Base-by-base conservation (phyloP, 75 land plant species). In the Gnetum montanum region DNA sequence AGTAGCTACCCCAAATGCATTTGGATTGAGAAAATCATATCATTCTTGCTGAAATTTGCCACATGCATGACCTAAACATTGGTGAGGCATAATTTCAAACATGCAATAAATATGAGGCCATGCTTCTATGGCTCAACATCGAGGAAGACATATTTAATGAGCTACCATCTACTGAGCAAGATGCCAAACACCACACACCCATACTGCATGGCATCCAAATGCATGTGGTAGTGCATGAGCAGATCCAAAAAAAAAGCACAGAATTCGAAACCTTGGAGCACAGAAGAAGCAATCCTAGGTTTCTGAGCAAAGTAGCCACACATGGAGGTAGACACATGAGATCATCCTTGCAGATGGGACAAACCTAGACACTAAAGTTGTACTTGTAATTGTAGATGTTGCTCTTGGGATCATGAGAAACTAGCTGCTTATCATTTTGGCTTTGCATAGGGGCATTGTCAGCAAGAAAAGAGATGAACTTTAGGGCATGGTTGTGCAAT, bases 331-430 rank as follows among this genome's bases (percentile, higher is more conserved):
- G 67, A 33, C 86, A 90, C 15, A 82, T 60, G 54, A 82, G 57
- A 54, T 85, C 90, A 58, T 90, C 96, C 26, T 82, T 81, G 61
- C 86, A 90, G 31, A 90, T 54, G 0, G 86, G 90, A 59, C 70
- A 64, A 7, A 85, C 85, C 60, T 85, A 84, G 33, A 90, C 84
- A 2, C 84, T 77, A 51, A 90, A 86, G 15, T 81, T 90, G 71
- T 79, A 71, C 77, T 80, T 76, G 36, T 82, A 80, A 36, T 86
- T 83, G 66, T 83, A 80, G 7, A 45, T 69, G 47, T 75, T 85
- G 66, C 72, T 79, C 75, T 90, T 86, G 0, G 65, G n/a, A 69
- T 82, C 86, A 34, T 85, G 90, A 1, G 88, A 83, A n/a, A 88
- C 88, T 1, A 80, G 81, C 59, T 86, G 77, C 49, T 82, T 86